Evolutionary conservation across 2,329 filamentous ascomycete species (phyloP).

Genomic region (Penicillium sp.): DNA sequence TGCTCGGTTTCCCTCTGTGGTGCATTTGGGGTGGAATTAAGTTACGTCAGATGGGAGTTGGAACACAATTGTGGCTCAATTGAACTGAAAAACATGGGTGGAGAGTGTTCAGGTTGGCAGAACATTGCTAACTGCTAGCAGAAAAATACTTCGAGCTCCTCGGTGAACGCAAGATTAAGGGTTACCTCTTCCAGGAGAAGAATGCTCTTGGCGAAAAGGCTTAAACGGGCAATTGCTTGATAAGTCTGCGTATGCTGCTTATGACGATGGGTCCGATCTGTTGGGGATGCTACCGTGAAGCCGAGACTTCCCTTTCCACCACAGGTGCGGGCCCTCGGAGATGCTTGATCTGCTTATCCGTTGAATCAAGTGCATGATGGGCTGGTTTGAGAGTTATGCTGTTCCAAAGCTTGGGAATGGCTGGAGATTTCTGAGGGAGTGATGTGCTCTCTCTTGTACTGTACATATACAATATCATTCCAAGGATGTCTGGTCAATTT

Average conservation of each 20-base stretch:
- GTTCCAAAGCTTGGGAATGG: constrained; percentile 6
- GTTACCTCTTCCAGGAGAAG: constrained; percentile 64
- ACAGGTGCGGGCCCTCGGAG: background rate
- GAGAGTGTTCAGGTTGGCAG: background rate
- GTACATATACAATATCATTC: constrained; percentile 31
- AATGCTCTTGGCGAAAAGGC: constrained; percentile 51
- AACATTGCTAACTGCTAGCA: constrained; percentile 32
- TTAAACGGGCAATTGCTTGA: background rate
- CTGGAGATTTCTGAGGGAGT: constrained; percentile 10
- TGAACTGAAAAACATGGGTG: background rate
- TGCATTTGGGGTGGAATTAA: too few species aligned
- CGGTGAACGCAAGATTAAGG: constrained; percentile 62
- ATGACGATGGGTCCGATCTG: background rate
- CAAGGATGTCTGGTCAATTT: constrained; percentile 23
- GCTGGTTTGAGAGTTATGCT: background rate
- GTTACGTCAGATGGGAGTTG: background rate
- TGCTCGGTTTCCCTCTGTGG: too few species aligned
- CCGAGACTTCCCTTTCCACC: background rate
- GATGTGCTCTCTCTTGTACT: constrained; percentile 20
- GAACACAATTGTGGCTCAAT: background rate
- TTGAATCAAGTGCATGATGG: background rate
- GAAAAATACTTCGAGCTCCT: constrained; percentile 66
- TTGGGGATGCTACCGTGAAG: background rate
- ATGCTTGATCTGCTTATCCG: background rate
- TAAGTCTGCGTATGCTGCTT: background rate